Conservation (phyloP, 2,329 filamentous ascomycete species). For the Epichloe festucae region DNA sequence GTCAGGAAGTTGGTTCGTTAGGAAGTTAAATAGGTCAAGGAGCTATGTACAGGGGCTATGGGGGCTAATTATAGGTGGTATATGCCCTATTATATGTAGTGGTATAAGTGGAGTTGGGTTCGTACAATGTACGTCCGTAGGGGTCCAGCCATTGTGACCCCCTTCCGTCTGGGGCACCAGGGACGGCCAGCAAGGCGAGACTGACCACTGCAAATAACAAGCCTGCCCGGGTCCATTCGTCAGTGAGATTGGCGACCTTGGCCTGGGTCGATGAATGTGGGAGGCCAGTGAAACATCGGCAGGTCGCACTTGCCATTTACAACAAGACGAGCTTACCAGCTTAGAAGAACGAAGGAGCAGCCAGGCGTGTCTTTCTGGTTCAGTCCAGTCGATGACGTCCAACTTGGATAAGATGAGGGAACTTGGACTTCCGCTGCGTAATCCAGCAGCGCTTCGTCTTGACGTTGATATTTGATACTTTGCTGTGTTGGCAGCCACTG, state of each 20-base stretch:
- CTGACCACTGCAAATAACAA: background rate
- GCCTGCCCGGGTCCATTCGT: background rate
- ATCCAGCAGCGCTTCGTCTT: background rate
- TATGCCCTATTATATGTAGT: no score
- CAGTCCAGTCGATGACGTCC: no score
- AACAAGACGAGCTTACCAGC: background rate
- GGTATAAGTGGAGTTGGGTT: background rate
- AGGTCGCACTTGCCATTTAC: background rate
- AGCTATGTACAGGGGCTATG: no score
- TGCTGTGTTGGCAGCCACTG: slow-evolving; percentile 1
- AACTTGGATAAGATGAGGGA: no score
- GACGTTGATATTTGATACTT: background rate
- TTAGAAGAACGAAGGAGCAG: background rate
- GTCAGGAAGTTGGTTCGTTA: no score
- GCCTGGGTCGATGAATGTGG: background rate
- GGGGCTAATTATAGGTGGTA: no score
- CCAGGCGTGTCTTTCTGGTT: background rate
- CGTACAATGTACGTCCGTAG: background rate
- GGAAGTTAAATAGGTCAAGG: no score
- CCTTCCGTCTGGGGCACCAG: background rate
- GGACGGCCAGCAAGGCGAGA: background rate
- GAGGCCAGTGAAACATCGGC: background rate
- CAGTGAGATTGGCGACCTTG: background rate
- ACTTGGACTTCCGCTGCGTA: no score
- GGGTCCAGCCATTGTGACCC: background rate